Base-by-base conservation (phyloP, 1,139 yeast species). In the Yamadazyma siamensis region DNA sequence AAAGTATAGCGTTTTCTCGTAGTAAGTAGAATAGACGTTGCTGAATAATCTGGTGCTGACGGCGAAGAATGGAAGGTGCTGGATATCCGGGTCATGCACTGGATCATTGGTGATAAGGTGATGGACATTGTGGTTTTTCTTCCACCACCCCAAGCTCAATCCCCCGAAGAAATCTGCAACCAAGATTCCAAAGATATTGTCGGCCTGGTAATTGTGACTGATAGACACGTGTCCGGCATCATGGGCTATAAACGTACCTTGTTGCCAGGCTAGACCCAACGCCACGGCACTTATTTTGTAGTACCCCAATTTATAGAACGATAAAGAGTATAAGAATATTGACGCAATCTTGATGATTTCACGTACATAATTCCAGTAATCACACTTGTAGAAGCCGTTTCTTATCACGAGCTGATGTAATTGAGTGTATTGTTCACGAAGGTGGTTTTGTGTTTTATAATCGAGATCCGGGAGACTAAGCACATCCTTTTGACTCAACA, bases 71-170 rank as follows among this genome's bases (percentile, higher is more conserved):
- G 96, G 96, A 41, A 87, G 57, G 57, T 87, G 96, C 56, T 88
- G 96, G 50, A 87, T 88, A 59, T 87, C 96, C 0, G 96, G 96
- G 50, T 88, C 96, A 52, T 87, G 95, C 1, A 82, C 81, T 0
- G 96, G 96, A 49, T 87, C 95, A 54, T 87, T 87, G 11, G 96
- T 83, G 33, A 87, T 71, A 34, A 87, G 60, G 56, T 87, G 96
- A 53, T 88, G 96, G 14, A 87, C 94, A 52, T 87, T 87, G 56
- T 87, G 96, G 55, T 84, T 87, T 31, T 91, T 69, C 49, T 87
- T 88, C 96, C 96, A 87, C 96, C 96, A 87, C 2, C 95, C 95
- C 22, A 86, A 55, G 31, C 95, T 84, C 31, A 87, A 64, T 0
- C 96, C 96, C n/a, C 96, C 96, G 34, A 79, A 58, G 65, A 73